Conservation (phyloP, 176 grass and related monocot genomes). For the Tuctoria greenei region DNA sequence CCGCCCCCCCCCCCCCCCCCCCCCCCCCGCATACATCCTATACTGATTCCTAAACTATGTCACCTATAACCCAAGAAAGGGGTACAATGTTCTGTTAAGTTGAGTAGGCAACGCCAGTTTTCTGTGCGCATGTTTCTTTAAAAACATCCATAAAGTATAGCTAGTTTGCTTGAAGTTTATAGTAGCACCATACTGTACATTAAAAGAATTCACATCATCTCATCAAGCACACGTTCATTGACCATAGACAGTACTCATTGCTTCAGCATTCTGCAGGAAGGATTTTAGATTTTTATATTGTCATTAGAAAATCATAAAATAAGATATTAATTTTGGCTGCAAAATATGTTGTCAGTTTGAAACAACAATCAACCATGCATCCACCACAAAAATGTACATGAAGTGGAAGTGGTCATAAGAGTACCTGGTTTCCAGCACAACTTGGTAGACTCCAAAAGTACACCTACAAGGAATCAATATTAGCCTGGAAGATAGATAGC, state of each 20-base stretch:
- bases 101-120: not conserved
- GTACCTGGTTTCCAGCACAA: constrained; percentile 97
- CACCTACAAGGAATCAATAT: constrained; percentile 56
- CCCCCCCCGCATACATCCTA: not conserved
- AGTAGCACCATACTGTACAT: not conserved
- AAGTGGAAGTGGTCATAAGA: not conserved
- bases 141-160: not conserved
- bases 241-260: not conserved
- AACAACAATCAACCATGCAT: not conserved
- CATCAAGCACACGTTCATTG: not conserved
- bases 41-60: not conserved
- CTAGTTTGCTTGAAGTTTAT: not conserved
- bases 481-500: not conserved
- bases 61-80: not conserved
- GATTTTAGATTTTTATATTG: not conserved
- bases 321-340: not conserved
- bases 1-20: too few species aligned
- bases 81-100: not conserved
- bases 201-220: not conserved
- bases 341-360: not conserved
- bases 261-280: not conserved
- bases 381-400: not conserved
- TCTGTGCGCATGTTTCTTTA: not conserved
- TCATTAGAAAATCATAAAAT: not conserved
- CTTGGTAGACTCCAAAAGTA: constrained; percentile 99